Conservation (phyloP, 1,284 basidiomycete genomes). For the Marasmius oreades region DNA sequence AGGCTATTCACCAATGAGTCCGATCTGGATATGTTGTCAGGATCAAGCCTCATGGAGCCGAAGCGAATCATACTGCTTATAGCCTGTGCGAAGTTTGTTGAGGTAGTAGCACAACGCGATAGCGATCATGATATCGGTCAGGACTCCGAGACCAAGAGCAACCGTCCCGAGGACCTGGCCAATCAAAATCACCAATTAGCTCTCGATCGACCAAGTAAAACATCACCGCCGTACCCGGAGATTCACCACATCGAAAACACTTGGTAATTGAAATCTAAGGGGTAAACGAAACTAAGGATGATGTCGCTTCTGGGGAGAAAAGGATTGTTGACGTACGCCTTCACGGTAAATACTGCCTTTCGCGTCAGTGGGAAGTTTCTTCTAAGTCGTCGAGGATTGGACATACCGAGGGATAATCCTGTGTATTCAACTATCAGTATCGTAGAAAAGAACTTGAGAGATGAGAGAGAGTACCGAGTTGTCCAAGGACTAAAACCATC, state of each 20-base stretch:
- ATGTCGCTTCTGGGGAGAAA: neutral
- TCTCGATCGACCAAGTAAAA: neutral
- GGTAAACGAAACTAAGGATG: neutral
- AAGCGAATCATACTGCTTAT: constrained; percentile 32
- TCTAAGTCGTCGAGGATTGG: neutral
- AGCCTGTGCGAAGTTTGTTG: constrained; percentile 44
- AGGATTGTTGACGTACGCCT: constrained; percentile 34
- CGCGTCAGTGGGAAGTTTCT: neutral
- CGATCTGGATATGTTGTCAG: constrained; percentile 34
- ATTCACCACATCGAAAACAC: constrained; percentile 29
- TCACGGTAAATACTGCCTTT: constrained; percentile 37
- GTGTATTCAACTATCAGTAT: neutral
- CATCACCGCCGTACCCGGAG: constrained; percentile 30
- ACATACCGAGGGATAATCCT: neutral
- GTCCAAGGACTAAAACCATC: neutral
- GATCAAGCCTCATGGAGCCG: neutral
- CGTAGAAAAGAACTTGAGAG: neutral
- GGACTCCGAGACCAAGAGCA: constrained; percentile 40
- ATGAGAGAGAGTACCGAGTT: neutral
- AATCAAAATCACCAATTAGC: constrained; percentile 24
- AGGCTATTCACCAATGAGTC: constrained; percentile 54
- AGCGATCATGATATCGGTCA: constrained; percentile 47
- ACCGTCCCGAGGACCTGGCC: constrained; percentile 32
- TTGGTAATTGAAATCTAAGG: constrained; percentile 32
- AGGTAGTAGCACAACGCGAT: constrained; percentile 48